These are phyloP conservation scores for Citrus cavaleriei DNA, from an alignment of 345 rosid genomes.

Conservation along the genomic window DNA sequence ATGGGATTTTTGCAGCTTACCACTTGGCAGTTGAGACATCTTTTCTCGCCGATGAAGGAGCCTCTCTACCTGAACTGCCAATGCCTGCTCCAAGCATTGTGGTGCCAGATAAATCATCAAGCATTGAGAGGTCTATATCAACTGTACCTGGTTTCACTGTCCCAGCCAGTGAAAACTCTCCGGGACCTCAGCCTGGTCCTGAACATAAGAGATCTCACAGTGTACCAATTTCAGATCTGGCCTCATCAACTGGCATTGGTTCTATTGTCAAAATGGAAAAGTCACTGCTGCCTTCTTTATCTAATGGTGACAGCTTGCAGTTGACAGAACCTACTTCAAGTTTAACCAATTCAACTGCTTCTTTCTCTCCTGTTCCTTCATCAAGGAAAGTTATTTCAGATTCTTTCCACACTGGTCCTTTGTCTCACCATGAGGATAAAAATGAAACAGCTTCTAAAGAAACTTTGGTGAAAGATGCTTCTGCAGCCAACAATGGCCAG, in stretches of 20 bases:
- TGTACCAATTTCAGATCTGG: slow-evolving; percentile 36
- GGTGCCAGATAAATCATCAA: slow-evolving; percentile 69
- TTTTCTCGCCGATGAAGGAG: slow-evolving; percentile 98
- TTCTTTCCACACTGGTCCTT: slow-evolving; percentile 14
- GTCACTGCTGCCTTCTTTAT: slow-evolving; percentile 31
- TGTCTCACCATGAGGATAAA: slow-evolving; percentile 33
- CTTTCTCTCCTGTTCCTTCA: slow-evolving; percentile 23
- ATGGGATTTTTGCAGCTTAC: slow-evolving; percentile 98
- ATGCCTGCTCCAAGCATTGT: slow-evolving; percentile 74
- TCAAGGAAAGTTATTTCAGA: slow-evolving; percentile 32
- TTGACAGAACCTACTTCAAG: slow-evolving; percentile 24
- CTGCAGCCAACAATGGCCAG: slow-evolving; percentile 25
- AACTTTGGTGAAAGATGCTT: slow-evolving; percentile 26
- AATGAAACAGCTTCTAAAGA: slow-evolving; percentile 32
- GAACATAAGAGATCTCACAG: slow-evolving; percentile 55
- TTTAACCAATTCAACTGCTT: slow-evolving; percentile 17
- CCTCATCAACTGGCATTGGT: slow-evolving; percentile 28
- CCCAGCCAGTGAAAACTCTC: slow-evolving; percentile 51
- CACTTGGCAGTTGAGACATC: slow-evolving; percentile 94
- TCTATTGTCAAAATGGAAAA: slow-evolving; percentile 33
- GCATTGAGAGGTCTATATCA: slow-evolving; percentile 78
- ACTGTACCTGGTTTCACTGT: slow-evolving; percentile 75
- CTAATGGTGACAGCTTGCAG: slow-evolving; percentile 41
- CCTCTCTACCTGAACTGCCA: slow-evolving; percentile 84
- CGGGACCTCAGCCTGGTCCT: slow-evolving; percentile 29